Conservation (phyloP, 2,329 filamentous ascomycete species). For the Stachybotrys chartarum region DNA sequence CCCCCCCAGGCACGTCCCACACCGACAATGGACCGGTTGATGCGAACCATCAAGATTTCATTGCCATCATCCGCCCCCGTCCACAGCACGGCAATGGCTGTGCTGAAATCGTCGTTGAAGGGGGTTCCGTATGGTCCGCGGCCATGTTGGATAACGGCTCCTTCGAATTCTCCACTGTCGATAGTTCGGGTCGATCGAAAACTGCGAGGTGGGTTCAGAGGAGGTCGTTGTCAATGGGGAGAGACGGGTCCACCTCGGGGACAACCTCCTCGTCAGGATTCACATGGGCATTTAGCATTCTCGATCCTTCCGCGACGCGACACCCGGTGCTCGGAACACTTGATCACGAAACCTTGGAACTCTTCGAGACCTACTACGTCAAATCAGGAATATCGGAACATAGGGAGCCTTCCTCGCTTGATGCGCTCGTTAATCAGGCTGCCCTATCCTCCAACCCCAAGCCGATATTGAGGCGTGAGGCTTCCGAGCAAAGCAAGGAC, state of each 20-base stretch:
- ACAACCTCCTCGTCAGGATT: conserved; percentile 27
- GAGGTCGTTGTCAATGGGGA: conserved; percentile 11
- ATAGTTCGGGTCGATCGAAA: conserved; percentile 48
- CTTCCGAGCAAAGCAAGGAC: conserved; percentile 6
- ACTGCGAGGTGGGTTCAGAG: conserved; percentile 65
- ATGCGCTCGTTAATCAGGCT: conserved; percentile 15
- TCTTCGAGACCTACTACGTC: conserved; percentile 61
- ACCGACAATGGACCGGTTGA: conserved; percentile 36
- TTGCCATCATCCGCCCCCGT: conserved; percentile 62
- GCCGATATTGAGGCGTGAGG: too few species aligned
- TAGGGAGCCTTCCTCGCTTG: conserved; percentile 39
- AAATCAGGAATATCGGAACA: conserved; percentile 45
- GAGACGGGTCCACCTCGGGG: conserved; percentile 10
- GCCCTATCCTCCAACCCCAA: too few species aligned
- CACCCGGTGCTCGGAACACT: conserved; percentile 71
- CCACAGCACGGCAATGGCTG: conserved; percentile 40
- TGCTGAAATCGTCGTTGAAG: conserved; percentile 59
- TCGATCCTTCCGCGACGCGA: conserved; percentile 59
- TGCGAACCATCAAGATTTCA: conserved; percentile 42
- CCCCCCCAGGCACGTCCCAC: conserved; percentile 16
- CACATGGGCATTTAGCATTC: conserved; percentile 71
- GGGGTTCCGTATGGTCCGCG: conserved; percentile 53
- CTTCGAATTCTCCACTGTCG: conserved; percentile 58
- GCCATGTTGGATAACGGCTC: conserved; percentile 46
- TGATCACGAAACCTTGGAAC: conserved; percentile 55